Conservation (phyloP, 2,329 filamentous ascomycete genomes). For the Pseudogymnoascus sp. region DNA sequence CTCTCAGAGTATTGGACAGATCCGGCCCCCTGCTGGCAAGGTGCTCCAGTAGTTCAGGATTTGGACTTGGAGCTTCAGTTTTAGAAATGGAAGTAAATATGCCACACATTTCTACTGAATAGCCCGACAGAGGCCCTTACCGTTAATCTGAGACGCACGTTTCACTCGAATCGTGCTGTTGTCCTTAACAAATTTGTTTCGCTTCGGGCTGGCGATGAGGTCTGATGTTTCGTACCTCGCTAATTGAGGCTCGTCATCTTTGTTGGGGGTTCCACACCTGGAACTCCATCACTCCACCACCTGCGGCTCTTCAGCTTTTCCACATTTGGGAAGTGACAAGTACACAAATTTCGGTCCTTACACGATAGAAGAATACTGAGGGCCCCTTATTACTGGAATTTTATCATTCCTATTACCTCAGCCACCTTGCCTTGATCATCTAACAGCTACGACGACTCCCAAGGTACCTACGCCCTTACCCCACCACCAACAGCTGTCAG, state of each 20-base stretch:
- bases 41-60: conserved; percentile 35
- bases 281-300: conserved; percentile 2
- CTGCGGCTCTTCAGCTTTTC: background rate
- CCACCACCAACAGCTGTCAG: conserved; percentile 4
- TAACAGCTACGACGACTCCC: background rate
- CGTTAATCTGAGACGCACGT: background rate
- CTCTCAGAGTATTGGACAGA: conserved; percentile 18
- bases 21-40: conserved; percentile 54
- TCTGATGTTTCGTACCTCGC: conserved; percentile 8
- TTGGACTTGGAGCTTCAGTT: conserved; percentile 24
- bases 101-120: conserved; percentile 46
- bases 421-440: background rate
- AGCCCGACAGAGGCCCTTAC: background rate
- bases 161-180: conserved; percentile 1
- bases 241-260: conserved; percentile 10
- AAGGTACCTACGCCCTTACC: background rate
- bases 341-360: background rate
- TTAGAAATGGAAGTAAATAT: conserved; percentile 47
- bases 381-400: background rate
- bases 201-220: background rate
- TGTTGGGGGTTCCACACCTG: conserved; percentile 1
- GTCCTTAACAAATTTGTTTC: background rate
- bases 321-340: conserved; percentile 1
- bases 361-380: background rate
- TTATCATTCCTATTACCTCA: background rate